These are phyloP conservation scores for Lachancea quebecensis DNA, from an alignment of 805 yeast species.

Conservation along the genomic window DNA sequence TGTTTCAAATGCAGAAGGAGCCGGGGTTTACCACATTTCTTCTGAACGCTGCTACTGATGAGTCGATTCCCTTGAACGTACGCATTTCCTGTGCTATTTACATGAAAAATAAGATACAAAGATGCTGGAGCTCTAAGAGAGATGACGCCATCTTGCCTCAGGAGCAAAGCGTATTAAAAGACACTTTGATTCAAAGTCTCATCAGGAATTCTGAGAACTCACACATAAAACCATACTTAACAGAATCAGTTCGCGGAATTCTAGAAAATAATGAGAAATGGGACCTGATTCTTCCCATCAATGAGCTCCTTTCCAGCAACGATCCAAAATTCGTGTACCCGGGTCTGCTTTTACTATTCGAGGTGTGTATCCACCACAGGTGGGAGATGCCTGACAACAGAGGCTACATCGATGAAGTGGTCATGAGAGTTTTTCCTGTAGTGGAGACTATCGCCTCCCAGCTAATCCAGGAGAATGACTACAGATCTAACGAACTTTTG, in stretches of 20 bases:
- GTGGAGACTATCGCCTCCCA: constrained; percentile 46
- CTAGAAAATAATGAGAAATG: constrained; percentile 39
- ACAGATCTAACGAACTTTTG: constrained; percentile 40
- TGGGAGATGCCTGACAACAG: constrained; percentile 46
- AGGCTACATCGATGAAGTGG: constrained; percentile 41
- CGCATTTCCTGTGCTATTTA: constrained; percentile 60
- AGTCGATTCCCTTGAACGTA: constrained; percentile 36
- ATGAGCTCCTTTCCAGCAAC: constrained; percentile 32
- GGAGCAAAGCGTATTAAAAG: constrained; percentile 53
- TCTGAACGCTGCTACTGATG: constrained; percentile 43
- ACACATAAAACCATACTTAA: constrained; percentile 47
- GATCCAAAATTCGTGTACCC: constrained; percentile 40
- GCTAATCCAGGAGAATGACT: constrained; percentile 28
- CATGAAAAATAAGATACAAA: constrained; percentile 55
- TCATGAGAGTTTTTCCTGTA: constrained; percentile 47
- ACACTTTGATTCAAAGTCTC: constrained; percentile 46
- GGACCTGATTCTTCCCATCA: constrained; percentile 31
- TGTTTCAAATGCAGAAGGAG: constrained; percentile 45
- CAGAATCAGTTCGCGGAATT: constrained; percentile 50
- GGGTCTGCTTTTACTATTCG: constrained; percentile 50
- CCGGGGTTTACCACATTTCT: constrained; percentile 53
- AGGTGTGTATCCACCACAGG: constrained; percentile 49
- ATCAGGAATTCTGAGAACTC: constrained; percentile 36
- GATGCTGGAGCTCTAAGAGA: constrained; percentile 41
- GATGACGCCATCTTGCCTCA: constrained; percentile 32